Base-by-base conservation (phyloP, 805 yeast genomes). In the Myxozyma sirexii region DNA sequence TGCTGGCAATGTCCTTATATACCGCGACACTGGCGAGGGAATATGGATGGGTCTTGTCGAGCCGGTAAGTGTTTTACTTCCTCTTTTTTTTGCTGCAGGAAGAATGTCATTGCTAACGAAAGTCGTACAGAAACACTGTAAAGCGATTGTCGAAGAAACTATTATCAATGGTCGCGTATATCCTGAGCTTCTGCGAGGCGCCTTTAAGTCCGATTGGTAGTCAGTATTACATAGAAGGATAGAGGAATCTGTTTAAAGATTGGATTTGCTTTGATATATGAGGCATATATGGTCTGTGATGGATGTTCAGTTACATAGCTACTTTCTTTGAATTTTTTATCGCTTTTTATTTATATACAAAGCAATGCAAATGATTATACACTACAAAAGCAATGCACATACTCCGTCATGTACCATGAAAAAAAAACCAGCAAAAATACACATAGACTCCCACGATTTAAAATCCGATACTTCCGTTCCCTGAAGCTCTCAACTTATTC, bases 41-140 rank as follows among this genome's bases (percentile, higher is more conserved):
- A 82, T 91, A 29, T 91, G 97, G 97, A 76, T 90, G 70, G 99
- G 96, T 0, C 80, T 93, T 62, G 86, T 96, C 56, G 79, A 82
- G 2, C 98, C 98, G 3, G 60, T 57, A 45, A 44, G 60, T 45
- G 17, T 5, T 15, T 51, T 10, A 17, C 29, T n/a, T 29, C 10
- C 33, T 10, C 10, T 23, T 35, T 21, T 15, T 37, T 17, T 17
- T 31, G 10, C 17, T 23, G 33, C n/a, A n/a, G n/a, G n/a, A n/a
- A 7, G 10, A 13, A 6, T 13, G 24, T 8, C 19, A 42, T 33
- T 17, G 8, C 49, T 24, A 23, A 19, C 24, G 5, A 6, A 51
- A 58, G 3, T 24, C 12, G 3, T 29, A 29, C 10, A 29, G 33
- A 78, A 79, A 53, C 88, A 90, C 68, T 88, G 86, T 24, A 79